Evolutionary conservation across 768 basidiomycete species (phyloP).

Genomic region (Psilocybe azurescens): DNA sequence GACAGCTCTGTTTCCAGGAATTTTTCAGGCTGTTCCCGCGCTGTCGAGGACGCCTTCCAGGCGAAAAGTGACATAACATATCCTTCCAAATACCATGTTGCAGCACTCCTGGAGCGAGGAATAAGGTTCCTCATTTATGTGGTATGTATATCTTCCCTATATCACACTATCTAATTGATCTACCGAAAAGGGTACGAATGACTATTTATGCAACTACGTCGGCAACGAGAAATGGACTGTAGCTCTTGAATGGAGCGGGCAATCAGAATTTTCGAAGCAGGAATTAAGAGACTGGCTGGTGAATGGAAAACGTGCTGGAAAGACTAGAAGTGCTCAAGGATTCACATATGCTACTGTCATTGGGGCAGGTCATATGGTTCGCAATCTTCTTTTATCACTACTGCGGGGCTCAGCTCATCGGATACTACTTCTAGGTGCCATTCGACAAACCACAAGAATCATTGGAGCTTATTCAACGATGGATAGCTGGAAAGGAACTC

Average conservation of each 20-base stretch:
- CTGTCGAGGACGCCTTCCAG: conserved; percentile 55
- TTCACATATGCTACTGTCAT: conserved; percentile 69
- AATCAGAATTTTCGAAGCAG: conserved; percentile 42
- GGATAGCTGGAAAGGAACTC: conserved; percentile 32
- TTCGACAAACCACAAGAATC: conserved; percentile 66
- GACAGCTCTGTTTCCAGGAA: conserved; percentile 45
- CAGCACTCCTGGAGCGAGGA: conserved; percentile 72
- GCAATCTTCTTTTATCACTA: not conserved
- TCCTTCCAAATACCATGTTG: conserved; percentile 60
- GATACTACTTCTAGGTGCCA: conserved; percentile 48
- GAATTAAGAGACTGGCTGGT: conserved; percentile 64
- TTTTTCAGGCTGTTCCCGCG: conserved; percentile 36
- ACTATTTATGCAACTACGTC: conserved; percentile 80
- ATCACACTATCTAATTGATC: too few relatives aligned
- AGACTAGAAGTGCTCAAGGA: conserved; percentile 44
- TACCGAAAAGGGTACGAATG: conserved; percentile 52
- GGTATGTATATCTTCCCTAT: not conserved
- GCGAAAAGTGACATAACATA: conserved; percentile 46
- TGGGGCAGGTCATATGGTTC: conserved; percentile 73
- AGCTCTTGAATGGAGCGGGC: conserved; percentile 74
- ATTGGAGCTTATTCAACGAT: conserved; percentile 52
- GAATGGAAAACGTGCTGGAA: conserved; percentile 47
- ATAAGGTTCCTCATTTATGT: conserved; percentile 74
- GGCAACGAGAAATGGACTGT: conserved; percentile 78
- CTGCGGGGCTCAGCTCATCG: not conserved